Base-by-base conservation (phyloP, 495 filamentous ascomycete genomes). In the Hypoxylon subgilvum region DNA sequence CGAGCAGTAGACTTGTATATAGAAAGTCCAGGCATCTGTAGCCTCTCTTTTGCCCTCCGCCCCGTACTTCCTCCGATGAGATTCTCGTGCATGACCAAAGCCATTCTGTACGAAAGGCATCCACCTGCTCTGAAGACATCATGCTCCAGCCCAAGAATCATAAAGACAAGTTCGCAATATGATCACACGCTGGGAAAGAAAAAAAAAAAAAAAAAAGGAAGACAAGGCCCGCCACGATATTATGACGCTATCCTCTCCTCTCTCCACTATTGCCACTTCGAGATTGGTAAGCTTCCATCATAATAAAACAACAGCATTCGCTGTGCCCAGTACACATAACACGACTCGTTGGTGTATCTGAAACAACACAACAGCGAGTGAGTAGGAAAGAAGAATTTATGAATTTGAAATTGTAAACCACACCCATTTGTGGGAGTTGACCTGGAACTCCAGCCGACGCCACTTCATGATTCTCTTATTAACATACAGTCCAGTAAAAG, bases 401-500 rank as follows among this genome's bases (percentile, higher is more conserved):
- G 10, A 35, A 34, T 46, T 40, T 41, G 7, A 44, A 45, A n/a
- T n/a, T n/a, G n/a, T n/a, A n/a, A n/a, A n/a, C n/a, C n/a, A n/a
- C n/a, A n/a, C n/a, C n/a, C n/a, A n/a, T 35, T 27, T n/a, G 16
- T 10, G 27, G 38, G 17, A 54, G 35, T 48, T 40, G 25, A 6
- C 54, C 43, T 32, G 38, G 14, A 64, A 64, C 54, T 31, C 61
- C 61, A 49, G 38, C 23, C 8, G 58, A 64, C 61, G 61, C 61
- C 61, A 19, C 27, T 50, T 43, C 61, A 58, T 64, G 61, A 34
- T 45, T 58, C 31, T 22, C 48, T 30, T 58, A 58, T 63, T 58
- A 64, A 58, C 53, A 50, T 55, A 61, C 54, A 64, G 32, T 32
- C 42, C 50, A 12, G 44, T 52, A 42, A 38, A 53, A 55, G 32